Evolutionary conservation across 257 asterid species (phyloP).

Genomic region (Pogostemon cablin): DNA sequence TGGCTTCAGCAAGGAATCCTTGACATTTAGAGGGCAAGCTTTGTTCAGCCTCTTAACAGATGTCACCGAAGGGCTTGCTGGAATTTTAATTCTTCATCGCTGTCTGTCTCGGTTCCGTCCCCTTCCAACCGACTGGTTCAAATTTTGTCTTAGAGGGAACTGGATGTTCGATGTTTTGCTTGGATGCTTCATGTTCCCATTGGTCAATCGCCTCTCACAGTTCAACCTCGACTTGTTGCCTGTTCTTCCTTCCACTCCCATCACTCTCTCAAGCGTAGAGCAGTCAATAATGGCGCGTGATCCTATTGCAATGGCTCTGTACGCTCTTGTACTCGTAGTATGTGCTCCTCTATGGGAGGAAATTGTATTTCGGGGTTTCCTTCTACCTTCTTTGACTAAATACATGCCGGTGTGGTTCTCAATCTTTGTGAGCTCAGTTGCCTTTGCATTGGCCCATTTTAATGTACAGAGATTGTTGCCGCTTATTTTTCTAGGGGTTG

Average conservation of each 20-base stretch:
- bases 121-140: slow-evolving; percentile 89
- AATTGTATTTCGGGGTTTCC: slow-evolving; percentile 88
- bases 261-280: slow-evolving; percentile 83
- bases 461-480: slow-evolving; percentile 96
- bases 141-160: slow-evolving; percentile 72
- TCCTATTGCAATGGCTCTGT: slow-evolving; percentile 86
- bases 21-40: slow-evolving; percentile 89
- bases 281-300: slow-evolving; percentile 89
- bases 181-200: slow-evolving; percentile 88
- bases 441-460: slow-evolving; percentile 92
- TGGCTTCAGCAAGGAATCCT: slow-evolving; percentile 83
- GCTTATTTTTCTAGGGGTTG: slow-evolving; percentile 83
- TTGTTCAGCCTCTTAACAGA: slow-evolving; percentile 94
- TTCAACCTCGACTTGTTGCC: slow-evolving; percentile 81
- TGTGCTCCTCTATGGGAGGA: slow-evolving; percentile 99
- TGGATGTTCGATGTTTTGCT: slow-evolving; percentile 76
- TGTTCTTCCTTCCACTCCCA: slow-evolving; percentile 73
- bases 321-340: slow-evolving; percentile 80
- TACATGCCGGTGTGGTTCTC: slow-evolving; percentile 98
- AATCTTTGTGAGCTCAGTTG: slow-evolving; percentile 75
- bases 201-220: slow-evolving; percentile 86
- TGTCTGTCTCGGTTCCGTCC: slow-evolving; percentile 80
- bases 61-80: slow-evolving; percentile 90
- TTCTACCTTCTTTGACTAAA: slow-evolving; percentile 86
- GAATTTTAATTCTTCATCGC: slow-evolving; percentile 76